phyloP scores from a whole-genome alignment of 768 basidiomycete genomes.

The Rhodotorula graminis region DNA sequence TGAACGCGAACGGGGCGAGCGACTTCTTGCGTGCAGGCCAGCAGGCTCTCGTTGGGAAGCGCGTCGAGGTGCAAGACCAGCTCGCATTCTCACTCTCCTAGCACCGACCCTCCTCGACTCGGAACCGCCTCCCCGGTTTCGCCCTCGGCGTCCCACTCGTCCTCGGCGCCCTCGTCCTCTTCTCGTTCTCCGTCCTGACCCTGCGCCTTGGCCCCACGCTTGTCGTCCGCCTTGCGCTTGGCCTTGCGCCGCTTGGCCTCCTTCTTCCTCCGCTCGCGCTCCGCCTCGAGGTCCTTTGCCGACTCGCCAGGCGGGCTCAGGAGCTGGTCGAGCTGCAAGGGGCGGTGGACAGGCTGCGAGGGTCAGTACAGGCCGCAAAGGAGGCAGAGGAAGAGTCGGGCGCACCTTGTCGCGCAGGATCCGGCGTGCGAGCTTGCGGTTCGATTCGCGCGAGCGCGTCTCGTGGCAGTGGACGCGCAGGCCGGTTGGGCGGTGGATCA shows the following conservation, averaged over 20 bases:
- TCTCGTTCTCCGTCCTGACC: no score
- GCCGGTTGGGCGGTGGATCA: conserved; percentile 25
- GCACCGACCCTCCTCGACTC: no score
- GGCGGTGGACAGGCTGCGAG: no score
- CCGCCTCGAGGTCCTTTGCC: conserved; percentile 6
- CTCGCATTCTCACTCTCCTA: no score
- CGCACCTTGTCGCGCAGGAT: conserved; percentile 17
- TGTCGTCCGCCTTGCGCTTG: neutral
- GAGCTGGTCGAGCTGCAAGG: conserved; percentile 17
- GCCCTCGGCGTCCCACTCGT: neutral
- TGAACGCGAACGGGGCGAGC: no score
- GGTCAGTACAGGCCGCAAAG: no score
- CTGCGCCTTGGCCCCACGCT: neutral
- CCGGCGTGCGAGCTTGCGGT: conserved; percentile 19
- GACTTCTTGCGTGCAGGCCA: no score
- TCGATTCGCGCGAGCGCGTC: conserved; percentile 22
- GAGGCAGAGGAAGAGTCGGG: no score
- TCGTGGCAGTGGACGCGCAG: conserved; percentile 30
- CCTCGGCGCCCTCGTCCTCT: neutral
- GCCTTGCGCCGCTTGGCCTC: conserved; percentile 29
- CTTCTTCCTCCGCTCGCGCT: conserved; percentile 22
- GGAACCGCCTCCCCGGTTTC: no score
- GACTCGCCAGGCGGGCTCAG: conserved; percentile 9
- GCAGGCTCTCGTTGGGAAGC: no score
- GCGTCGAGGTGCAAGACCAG: no score